Percentiles rank a stretch among this genome's conserved stretches.
Evolutionary conservation across 176 grass and related monocot genomes (phyloP).

Genomic region (Carex parvula): DNA sequence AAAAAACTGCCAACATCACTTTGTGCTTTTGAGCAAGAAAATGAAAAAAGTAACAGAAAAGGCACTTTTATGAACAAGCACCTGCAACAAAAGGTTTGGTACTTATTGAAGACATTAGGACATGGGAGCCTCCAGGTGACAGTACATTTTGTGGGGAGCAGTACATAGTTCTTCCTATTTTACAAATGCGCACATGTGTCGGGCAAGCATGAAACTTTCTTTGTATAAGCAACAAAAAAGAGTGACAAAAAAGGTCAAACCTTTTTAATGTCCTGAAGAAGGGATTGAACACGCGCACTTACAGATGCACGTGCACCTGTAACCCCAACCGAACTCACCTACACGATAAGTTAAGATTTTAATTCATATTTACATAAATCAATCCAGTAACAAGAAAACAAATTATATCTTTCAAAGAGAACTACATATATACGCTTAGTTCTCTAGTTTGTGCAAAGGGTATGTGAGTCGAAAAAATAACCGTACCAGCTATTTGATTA

Average conservation of each 20-base stretch:
- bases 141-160: background rate
- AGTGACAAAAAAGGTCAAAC: constrained; percentile 27
- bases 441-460: no score
- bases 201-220: background rate
- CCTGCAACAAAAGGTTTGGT: background rate
- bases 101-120: background rate
- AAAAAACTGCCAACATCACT: background rate
- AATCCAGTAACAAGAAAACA: no score
- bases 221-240: background rate
- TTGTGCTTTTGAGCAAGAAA: background rate
- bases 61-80: background rate
- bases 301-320: constrained; percentile 68
- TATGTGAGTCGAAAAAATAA: background rate
- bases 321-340: constrained; percentile 90
- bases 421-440: no score
- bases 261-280: constrained; percentile 87
- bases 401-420: no score
- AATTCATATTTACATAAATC: no score
- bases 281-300: constrained; percentile 60
- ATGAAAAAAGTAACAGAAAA: background rate
- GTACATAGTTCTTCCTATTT: background rate
- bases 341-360: constrained; percentile 16
- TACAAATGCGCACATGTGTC: background rate
- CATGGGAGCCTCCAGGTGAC: background rate
- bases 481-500: background rate